Percentiles rank a stretch among this genome's conserved stretches.
These are phyloP conservation scores for Jamesozyma piceae DNA, from an alignment of 805 yeast genomes.

Conservation along the genomic window DNA sequence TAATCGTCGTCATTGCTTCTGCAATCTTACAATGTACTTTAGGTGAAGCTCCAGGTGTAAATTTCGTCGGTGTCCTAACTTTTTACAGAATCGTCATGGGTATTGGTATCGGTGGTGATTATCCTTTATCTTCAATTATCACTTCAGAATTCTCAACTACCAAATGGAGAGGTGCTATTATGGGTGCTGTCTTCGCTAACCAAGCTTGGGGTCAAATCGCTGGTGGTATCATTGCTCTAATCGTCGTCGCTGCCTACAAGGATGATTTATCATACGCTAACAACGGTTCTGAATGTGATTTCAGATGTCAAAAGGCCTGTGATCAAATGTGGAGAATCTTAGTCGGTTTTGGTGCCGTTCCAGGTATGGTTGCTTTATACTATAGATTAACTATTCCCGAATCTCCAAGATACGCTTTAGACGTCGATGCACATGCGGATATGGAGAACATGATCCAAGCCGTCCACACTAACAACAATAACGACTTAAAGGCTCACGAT, in stretches of 20 bases:
- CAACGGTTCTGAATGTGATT: constrained; percentile 51
- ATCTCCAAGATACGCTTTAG: constrained; percentile 85
- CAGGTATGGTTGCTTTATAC: constrained; percentile 76
- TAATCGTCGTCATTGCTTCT: constrained; percentile 74
- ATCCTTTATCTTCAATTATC: constrained; percentile 87
- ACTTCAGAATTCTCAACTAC: constrained; percentile 90
- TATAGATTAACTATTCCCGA: constrained; percentile 91
- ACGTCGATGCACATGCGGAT: constrained; percentile 40
- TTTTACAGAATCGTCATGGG: constrained; percentile 84
- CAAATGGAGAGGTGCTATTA: constrained; percentile 95
- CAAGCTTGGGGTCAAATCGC: constrained; percentile 94
- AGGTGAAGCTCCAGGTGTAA: constrained; percentile 64
- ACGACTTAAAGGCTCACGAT: constrained; percentile 21
- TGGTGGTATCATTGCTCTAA: constrained; percentile 76
- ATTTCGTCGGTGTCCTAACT: constrained; percentile 62
- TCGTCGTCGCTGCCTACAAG: constrained; percentile 72
- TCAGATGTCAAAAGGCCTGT: constrained; percentile 61
- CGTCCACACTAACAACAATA: constrained; percentile 20
- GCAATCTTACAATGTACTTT: constrained; percentile 67
- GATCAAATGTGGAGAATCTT: constrained; percentile 94
- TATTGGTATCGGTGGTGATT: constrained; percentile 96
- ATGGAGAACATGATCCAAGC: not conserved
- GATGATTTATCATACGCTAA: constrained; percentile 45
- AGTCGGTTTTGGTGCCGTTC: constrained; percentile 83
- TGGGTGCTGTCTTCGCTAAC: constrained; percentile 93